phyloP scores from a whole-genome alignment of 1,284 basidiomycete genomes.

The Mycena citricolor region DNA sequence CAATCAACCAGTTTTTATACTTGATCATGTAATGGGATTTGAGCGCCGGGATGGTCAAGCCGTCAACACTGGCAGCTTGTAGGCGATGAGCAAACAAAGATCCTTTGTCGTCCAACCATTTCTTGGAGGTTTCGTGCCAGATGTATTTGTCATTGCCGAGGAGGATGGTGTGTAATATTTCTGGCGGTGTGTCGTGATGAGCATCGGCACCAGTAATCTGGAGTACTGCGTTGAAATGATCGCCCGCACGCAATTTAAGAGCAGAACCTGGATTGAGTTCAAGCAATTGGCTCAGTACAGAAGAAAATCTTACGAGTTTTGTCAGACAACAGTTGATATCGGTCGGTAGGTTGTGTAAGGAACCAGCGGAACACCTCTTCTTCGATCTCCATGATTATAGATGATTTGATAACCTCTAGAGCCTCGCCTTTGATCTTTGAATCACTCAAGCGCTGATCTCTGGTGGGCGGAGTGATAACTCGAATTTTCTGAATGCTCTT shows the following conservation, averaged over 20 bases:
- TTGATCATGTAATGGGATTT: conserved; percentile 33
- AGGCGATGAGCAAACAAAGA: conserved; percentile 30
- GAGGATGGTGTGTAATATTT: conserved; percentile 36
- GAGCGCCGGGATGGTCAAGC: conserved; percentile 31
- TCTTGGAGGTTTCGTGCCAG: conserved; percentile 32
- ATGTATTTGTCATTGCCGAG: conserved; percentile 40
- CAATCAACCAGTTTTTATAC: conserved; percentile 36
- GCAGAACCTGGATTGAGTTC: conserved; percentile 21
- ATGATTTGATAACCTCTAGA: conserved; percentile 17
- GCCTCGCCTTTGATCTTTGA: conserved; percentile 16
- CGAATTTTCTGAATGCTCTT: conserved; percentile 20
- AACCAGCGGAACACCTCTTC: conserved; percentile 30
- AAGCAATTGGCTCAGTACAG: conserved; percentile 10
- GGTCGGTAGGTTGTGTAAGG: conserved; percentile 25
- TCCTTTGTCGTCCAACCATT: conserved; percentile 27
- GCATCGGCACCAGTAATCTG: conserved; percentile 23
- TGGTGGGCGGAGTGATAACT: no score
- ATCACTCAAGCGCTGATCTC: conserved; percentile 1
- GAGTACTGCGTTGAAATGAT: not conserved
- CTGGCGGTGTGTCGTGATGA: conserved; percentile 35
- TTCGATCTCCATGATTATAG: conserved; percentile 26
- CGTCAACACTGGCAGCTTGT: conserved; percentile 28
- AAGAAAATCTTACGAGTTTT: conserved; percentile 22
- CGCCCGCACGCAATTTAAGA: conserved; percentile 13
- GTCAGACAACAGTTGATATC: conserved; percentile 16